phyloP scores from a whole-genome alignment of 164 flowering plant genomes.

The Chimonanthus salicifolius region DNA sequence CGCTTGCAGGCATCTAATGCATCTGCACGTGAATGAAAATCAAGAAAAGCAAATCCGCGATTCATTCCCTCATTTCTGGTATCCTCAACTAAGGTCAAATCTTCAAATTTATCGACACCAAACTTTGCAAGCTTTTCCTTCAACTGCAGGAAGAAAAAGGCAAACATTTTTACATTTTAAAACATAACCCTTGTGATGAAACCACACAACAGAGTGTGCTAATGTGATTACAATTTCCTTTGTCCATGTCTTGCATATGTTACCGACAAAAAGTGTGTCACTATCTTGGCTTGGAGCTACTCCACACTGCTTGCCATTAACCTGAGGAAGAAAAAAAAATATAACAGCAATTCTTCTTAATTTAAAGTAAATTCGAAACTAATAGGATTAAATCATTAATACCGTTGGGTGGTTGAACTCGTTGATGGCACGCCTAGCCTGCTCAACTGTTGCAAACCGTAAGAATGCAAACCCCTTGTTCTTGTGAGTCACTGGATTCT shows the following conservation, averaged over 20 bases:
- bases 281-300: slow-evolving; percentile 94
- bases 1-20: slow-evolving; percentile 91
- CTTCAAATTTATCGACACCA: slow-evolving; percentile 74
- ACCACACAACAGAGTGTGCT: neutral
- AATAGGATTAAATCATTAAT: slow-evolving; percentile 5
- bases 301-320: slow-evolving; percentile 89
- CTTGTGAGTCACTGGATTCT: slow-evolving; percentile 27
- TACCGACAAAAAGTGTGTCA: slow-evolving; percentile 87
- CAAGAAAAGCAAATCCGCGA: slow-evolving; percentile 92
- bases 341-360: neutral
- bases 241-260: slow-evolving; percentile 94
- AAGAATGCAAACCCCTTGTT: slow-evolving; percentile 35
- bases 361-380: neutral
- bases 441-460: slow-evolving; percentile 28
- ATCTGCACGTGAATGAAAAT: slow-evolving; percentile 78
- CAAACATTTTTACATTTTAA: neutral
- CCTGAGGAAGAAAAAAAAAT: slow-evolving; percentile 33
- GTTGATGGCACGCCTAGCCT: slow-evolving; percentile 31
- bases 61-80: slow-evolving; percentile 66
- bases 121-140: slow-evolving; percentile 71
- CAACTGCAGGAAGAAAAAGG: slow-evolving; percentile 37
- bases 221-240: slow-evolving; percentile 70
- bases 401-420: slow-evolving; percentile 24
- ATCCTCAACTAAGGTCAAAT: slow-evolving; percentile 82
- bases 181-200: neutral